phyloP scores from a whole-genome alignment of 1,284 basidiomycete genomes.

The Boletus holoroseus region DNA sequence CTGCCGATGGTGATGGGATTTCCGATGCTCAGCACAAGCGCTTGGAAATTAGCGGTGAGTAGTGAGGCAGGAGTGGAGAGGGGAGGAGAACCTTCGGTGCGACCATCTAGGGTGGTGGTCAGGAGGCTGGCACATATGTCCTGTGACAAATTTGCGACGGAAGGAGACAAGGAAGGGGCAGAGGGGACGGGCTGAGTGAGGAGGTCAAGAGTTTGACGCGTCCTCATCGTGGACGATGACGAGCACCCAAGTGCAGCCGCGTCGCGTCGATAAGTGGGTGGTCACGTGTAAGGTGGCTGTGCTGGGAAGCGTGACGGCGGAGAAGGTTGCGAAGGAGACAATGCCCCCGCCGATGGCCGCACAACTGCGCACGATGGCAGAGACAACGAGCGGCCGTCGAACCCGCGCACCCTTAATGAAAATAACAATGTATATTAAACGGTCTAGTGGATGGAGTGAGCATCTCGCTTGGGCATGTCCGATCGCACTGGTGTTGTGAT shows the following conservation, averaged over 20 bases:
- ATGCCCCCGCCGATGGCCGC: constrained; percentile 7
- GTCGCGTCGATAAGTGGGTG: constrained; percentile 7
- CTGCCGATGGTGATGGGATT: constrained; percentile 64
- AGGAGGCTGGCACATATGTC: constrained; percentile 66
- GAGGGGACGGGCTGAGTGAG: constrained; percentile 32
- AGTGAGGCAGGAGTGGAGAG: background rate
- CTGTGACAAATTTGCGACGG: constrained; percentile 9
- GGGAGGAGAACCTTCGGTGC: constrained; percentile 50
- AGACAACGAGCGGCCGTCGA: constrained; percentile 8
- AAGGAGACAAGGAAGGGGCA: constrained; percentile 17
- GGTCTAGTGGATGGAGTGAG: background rate
- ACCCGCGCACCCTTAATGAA: constrained; percentile 7
- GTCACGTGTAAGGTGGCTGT: constrained; percentile 23
- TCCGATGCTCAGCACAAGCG: constrained; percentile 53
- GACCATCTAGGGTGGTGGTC: constrained; percentile 47
- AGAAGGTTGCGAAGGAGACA: constrained; percentile 19
- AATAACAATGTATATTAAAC: constrained; percentile 3
- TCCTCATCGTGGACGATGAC: constrained; percentile 18
- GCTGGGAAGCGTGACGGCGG: background rate
- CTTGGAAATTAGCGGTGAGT: constrained; percentile 33
- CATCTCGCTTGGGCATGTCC: background rate
- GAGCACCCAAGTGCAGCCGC: constrained; percentile 2
- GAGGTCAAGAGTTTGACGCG: constrained; percentile 16
- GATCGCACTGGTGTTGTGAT: background rate
- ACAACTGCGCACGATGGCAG: constrained; percentile 10